These are phyloP conservation scores for Plasmodium coatneyi DNA, from an alignment of 169 alveolate species.

Conservation along the genomic window DNA sequence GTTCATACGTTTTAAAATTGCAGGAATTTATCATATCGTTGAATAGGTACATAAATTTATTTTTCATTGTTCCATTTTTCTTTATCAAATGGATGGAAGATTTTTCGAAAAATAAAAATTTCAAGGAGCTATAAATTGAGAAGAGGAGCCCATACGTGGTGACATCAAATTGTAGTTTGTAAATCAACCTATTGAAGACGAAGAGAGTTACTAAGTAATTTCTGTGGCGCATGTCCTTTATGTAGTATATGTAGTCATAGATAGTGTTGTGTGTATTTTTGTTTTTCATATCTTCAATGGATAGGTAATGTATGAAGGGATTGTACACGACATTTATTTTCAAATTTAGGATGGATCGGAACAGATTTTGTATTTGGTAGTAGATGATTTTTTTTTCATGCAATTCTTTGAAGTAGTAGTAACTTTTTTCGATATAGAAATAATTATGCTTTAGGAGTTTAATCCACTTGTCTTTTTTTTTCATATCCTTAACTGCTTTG, in stretches of 20 bases:
- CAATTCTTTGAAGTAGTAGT: slow-evolving; percentile 47
- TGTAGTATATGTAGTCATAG: slow-evolving; percentile 13
- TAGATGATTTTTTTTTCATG: slow-evolving; percentile 60
- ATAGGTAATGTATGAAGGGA: slow-evolving; percentile 15
- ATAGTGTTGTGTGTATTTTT: background rate
- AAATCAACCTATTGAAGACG: slow-evolving; percentile 14
- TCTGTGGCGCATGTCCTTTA: background rate
- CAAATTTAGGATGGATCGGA: slow-evolving; percentile 37
- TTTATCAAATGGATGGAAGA: slow-evolving; percentile 1
- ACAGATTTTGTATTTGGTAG: slow-evolving; percentile 37
- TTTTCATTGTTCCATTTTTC: slow-evolving; percentile 9
- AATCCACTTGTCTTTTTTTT: slow-evolving; percentile 49
- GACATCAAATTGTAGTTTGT: slow-evolving; percentile 28
- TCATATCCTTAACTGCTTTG: slow-evolving; percentile 25
- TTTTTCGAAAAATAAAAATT: slow-evolving; percentile 27
- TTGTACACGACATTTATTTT: slow-evolving; percentile 29
- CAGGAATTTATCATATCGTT: slow-evolving; percentile 10
- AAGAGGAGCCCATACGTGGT: background rate
- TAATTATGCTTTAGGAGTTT: slow-evolving; percentile 22
- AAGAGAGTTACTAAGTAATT: slow-evolving; percentile 7
- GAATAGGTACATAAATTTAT: slow-evolving; percentile 20
- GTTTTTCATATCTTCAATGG: background rate
- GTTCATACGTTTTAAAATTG: slow-evolving; percentile 10
- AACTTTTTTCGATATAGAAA: slow-evolving; percentile 55
- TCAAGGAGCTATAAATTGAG: slow-evolving; percentile 30